phyloP scores from a whole-genome alignment of 179 eudicot species.

The Nepenthes alata region DNA sequence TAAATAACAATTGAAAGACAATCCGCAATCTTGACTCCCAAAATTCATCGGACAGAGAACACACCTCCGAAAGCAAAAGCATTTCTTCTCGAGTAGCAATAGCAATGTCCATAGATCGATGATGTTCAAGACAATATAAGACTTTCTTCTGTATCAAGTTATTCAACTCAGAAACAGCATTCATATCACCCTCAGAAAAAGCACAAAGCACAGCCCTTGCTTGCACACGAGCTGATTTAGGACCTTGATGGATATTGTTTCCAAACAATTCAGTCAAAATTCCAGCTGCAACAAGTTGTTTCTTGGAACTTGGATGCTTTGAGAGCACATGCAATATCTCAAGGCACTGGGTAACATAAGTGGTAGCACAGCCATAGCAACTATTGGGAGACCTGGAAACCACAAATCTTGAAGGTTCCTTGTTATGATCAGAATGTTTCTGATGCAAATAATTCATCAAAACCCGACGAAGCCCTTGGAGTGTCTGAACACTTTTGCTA shows the following conservation, averaged over 20 bases:
- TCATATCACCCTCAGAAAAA: conserved; percentile 85
- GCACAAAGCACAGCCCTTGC: conserved; percentile 98
- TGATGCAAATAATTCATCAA: conserved; percentile 88
- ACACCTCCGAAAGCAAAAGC: conserved; percentile 88
- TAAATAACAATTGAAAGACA: conserved; percentile 89
- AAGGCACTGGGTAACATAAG: conserved; percentile 89
- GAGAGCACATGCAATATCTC: conserved; percentile 91
- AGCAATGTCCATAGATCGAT: conserved; percentile 97
- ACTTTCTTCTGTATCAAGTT: conserved; percentile 87
- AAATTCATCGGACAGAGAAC: conserved; percentile 88
- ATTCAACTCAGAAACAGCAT: conserved; percentile 89
- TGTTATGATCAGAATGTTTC: conserved; percentile 51
- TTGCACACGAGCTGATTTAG: conserved; percentile 90
- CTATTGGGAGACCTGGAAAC: conserved; percentile 80
- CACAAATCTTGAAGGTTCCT: conserved; percentile 61
- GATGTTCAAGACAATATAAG: conserved; percentile 93
- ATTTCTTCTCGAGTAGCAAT: conserved; percentile 91
- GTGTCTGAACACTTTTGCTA: conserved; percentile 99
- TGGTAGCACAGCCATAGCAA: conserved; percentile 98
- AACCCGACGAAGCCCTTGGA: conserved; percentile 98
- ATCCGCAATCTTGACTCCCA: conserved; percentile 98
- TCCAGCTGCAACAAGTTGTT: conserved; percentile 87
- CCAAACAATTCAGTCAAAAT: conserved; percentile 93
- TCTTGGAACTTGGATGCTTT: conserved; percentile 79
- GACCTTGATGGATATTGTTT: conserved; percentile 97